These are phyloP conservation scores for Artemisia argyi DNA, from an alignment of 129 eudicot genomes.

Conservation along the genomic window DNA sequence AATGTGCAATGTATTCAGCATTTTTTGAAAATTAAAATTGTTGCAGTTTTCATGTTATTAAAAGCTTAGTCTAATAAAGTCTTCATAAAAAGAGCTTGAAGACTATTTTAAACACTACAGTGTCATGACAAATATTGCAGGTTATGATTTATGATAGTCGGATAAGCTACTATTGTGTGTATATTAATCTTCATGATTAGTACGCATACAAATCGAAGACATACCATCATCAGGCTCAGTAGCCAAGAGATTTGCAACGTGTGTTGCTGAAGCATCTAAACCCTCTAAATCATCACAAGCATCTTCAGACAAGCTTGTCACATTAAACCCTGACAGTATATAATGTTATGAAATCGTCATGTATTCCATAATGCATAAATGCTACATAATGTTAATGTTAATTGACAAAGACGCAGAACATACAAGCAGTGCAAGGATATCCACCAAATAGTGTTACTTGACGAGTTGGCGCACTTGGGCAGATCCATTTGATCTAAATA, in stretches of 20 bases:
- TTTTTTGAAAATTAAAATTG: no score
- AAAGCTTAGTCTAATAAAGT: no score
- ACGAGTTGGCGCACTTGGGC: conserved; percentile 83
- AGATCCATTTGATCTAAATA: conserved; percentile 61
- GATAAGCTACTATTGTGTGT: no score
- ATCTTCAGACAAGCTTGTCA: conserved; percentile 43
- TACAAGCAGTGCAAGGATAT: conserved; percentile 72
- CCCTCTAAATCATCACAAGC: conserved; percentile 42
- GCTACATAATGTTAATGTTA: no score
- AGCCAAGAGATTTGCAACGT: conserved; percentile 45
- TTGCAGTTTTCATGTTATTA: no score
- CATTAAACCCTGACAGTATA: conserved; percentile 41
- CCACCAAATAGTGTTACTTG: conserved; percentile 65
- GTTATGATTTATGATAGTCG: no score
- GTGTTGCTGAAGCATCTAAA: conserved; percentile 54
- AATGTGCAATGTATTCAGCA: no score
- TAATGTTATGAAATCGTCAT: not conserved
- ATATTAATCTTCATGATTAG: no score
- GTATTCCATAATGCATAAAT: not conserved
- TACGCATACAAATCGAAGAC: not conserved
- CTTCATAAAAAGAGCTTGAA: no score
- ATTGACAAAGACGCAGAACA: conserved; percentile 23
- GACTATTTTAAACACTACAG: no score
- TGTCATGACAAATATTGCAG: no score
- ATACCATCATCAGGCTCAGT: conserved; percentile 45